Base-by-base conservation (phyloP, 2,329 filamentous ascomycete species). In the Beauveria caledonica region DNA sequence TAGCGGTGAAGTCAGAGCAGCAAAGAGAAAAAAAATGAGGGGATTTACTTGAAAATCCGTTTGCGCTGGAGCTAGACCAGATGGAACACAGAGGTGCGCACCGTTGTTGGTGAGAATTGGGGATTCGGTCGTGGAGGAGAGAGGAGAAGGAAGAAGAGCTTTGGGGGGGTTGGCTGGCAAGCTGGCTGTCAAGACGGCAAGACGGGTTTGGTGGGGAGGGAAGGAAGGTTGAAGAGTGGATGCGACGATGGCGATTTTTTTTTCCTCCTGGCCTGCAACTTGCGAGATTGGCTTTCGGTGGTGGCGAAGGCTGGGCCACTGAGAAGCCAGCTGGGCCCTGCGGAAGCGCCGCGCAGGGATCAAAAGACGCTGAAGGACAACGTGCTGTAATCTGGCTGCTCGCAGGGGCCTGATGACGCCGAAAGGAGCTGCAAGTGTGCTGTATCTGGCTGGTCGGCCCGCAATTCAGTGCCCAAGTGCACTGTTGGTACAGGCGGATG, bases 151-250 rank as follows among this genome's bases (percentile, higher is more conserved):
- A 39, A 48, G 42, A 48, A 52, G 40, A 60, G 49, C 48, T 53
- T 53, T 48, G 39, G 58, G 49, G 49, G 54, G 55, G 54, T 27
- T 23, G 49, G 49, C 46, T 50, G 33, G 33, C 33, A 36, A 13
- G 21, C 11, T 21, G 52, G 36, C 39, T 53, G 33, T 53, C 51
- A 25, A 53, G 15, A 17, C 23, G 33, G 33, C 33, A 36, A 36
- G 33, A 15, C 39, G 51, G 54, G 42, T 45, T 46, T 46, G 49
- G 58, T 53, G 58, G 58, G 58, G 58, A 60, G 58, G 58, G 57
- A 46, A 60, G 58, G 58, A 59, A 59, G 57, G 57, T 52, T 52
- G 57, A 36, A 52, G 57, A 60, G 58, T 60, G 58, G 58, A 60
- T 60, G 58, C 40, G 46, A 58, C n/a, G 36, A 50, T 50, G 55